These are phyloP conservation scores for Helianthus annuus DNA, from an alignment of 129 eudicot species.

Conservation along the genomic window DNA sequence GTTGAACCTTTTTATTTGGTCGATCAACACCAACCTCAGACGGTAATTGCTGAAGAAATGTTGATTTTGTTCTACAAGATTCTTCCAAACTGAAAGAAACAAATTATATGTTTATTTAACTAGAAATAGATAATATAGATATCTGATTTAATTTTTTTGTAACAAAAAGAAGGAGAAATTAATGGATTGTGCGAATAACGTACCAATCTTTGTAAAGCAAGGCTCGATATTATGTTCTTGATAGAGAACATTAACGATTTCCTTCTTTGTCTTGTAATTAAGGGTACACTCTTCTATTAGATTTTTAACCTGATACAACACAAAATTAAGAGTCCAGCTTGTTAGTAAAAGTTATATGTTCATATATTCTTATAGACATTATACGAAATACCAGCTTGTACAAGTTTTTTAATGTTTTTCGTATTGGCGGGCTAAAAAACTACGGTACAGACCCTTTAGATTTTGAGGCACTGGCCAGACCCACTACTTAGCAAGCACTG, in stretches of 20 bases:
- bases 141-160: not conserved
- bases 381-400: too few species aligned
- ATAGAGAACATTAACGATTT: not conserved
- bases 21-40: not conserved
- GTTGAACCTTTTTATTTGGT: conserved; percentile 24
- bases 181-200: not conserved
- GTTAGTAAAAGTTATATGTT: not conserved
- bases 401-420: too few species aligned
- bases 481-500: too few species aligned
- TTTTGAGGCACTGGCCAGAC: too few species aligned
- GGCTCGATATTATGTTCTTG: not conserved
- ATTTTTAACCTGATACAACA: conserved; percentile 8
- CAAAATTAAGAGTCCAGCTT: not conserved
- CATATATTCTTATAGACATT: too few species aligned
- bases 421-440: too few species aligned
- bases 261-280: not conserved
- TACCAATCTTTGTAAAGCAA: not conserved
- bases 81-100: not conserved
- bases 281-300: not conserved
- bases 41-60: not conserved
- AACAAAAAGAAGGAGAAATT: too few species aligned
- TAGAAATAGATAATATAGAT: not conserved
- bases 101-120: not conserved
- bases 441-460: too few species aligned
- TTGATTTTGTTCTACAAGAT: not conserved